Conservation (phyloP, 257 asterid genomes). For the Lantana camara region DNA sequence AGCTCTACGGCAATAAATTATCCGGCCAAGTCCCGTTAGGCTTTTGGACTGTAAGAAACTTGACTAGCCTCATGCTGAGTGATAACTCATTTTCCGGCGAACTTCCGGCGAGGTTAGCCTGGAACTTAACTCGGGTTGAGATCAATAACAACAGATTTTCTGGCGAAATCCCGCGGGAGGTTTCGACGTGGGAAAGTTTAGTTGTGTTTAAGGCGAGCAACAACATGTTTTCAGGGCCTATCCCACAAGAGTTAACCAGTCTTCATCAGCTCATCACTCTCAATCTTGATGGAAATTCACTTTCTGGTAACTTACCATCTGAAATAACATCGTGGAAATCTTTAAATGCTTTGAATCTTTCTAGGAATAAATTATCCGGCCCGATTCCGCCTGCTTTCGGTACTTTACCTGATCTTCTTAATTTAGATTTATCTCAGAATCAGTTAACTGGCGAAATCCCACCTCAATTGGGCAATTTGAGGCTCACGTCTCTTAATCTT, state of each 20-base stretch:
- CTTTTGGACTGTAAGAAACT: constrained; percentile 51
- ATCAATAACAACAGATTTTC: constrained; percentile 63
- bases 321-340: constrained; percentile 70
- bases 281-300: constrained; percentile 65
- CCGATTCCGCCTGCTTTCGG: constrained; percentile 52
- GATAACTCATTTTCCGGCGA: constrained; percentile 64
- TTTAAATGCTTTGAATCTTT: constrained; percentile 48
- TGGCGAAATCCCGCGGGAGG: constrained; percentile 57
- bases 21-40: constrained; percentile 72
- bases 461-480: constrained; percentile 51
- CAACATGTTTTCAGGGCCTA: constrained; percentile 59
- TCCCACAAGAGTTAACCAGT: constrained; percentile 60
- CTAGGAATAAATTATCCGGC: constrained; percentile 66
- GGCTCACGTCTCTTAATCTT: constrained; percentile 60
- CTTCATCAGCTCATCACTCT: constrained; percentile 53
- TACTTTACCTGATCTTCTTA: constrained; percentile 61
- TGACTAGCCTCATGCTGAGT: constrained; percentile 64
- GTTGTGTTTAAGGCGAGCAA: constrained; percentile 68
- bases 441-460: constrained; percentile 72
- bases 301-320: constrained; percentile 66
- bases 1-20: constrained; percentile 54
- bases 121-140: constrained; percentile 69
- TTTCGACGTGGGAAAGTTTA: constrained; percentile 60
- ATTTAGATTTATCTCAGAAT: constrained; percentile 67
- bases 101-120: constrained; percentile 57